These are phyloP conservation scores for Butyriboletus loyo DNA, from an alignment of 768 basidiomycete species.

Conservation along the genomic window DNA sequence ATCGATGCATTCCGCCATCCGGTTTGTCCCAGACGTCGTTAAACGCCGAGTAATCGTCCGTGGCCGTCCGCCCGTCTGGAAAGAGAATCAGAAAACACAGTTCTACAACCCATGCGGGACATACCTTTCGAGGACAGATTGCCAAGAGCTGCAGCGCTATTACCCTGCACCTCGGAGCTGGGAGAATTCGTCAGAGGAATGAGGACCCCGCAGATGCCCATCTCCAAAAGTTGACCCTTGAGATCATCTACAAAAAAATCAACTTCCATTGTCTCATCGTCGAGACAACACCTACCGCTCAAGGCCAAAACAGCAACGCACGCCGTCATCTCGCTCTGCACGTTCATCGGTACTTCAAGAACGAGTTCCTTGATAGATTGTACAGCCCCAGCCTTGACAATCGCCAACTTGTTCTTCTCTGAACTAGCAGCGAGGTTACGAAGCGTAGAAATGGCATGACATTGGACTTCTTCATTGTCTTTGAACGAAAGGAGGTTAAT, in stretches of 20 bases:
- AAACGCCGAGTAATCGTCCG: constrained; percentile 94
- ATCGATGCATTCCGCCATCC: constrained; percentile 94
- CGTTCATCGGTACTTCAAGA: constrained; percentile 89
- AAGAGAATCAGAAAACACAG: not conserved
- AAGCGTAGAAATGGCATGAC: constrained; percentile 96
- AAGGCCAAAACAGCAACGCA: constrained; percentile 95
- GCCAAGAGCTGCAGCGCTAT: constrained; percentile 95
- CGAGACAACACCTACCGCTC: constrained; percentile 63
- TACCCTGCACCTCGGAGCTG: constrained; percentile 97
- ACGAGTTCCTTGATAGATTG: constrained; percentile 97
- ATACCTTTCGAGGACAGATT: constrained; percentile 95
- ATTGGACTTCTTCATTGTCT: constrained; percentile 99
- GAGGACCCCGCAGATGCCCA: constrained; percentile 97
- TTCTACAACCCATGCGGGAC: constrained; percentile 8
- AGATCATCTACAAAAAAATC: constrained; percentile 71
- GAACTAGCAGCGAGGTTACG: constrained; percentile 95
- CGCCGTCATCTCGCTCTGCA: constrained; percentile 99
- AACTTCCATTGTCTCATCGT: not conserved
- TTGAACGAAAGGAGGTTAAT: constrained; percentile 97
- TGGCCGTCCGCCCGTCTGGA: constrained; percentile 69
- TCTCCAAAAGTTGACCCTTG: constrained; percentile 93
- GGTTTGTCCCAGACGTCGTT: constrained; percentile 98
- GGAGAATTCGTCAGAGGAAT: constrained; percentile 96
- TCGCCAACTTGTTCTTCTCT: constrained; percentile 97
- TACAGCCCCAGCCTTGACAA: constrained; percentile 96